These are phyloP conservation scores for Fusarium scirpi DNA, from an alignment of 2,329 filamentous ascomycete genomes.

Conservation along the genomic window DNA sequence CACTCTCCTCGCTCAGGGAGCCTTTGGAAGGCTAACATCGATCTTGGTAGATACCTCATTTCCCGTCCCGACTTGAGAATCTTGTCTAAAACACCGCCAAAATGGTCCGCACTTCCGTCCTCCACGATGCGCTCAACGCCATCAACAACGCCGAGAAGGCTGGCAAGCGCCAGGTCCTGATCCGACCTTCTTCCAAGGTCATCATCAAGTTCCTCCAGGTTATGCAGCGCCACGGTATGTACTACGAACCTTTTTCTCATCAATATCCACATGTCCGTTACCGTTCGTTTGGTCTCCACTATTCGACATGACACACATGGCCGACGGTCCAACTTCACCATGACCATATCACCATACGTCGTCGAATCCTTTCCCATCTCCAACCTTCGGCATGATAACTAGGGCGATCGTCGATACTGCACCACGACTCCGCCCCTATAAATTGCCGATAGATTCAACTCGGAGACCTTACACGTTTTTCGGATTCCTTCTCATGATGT, in stretches of 20 bases:
- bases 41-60: conserved; percentile 72
- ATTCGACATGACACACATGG: conserved; percentile 5
- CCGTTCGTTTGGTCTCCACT: neutral
- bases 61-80: conserved; percentile 80
- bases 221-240: conserved; percentile 99
- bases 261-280: neutral
- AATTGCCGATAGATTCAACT: conserved; percentile 95
- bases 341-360: conserved; percentile 17
- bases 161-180: conserved; percentile 99
- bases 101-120: conserved; percentile 99
- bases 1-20: conserved; percentile 75
- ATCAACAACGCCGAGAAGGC: conserved; percentile 99
- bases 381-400: conserved; percentile 98
- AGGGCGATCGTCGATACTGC: conserved; percentile 85
- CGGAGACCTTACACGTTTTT: conserved; percentile 98
- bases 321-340: conserved; percentile 4
- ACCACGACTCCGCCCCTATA: conserved; percentile 99
- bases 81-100: conserved; percentile 76
- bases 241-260: neutral
- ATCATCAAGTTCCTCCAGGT: conserved; percentile 99
- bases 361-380: conserved; percentile 6
- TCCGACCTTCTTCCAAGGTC: conserved; percentile 98
- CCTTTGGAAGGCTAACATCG: conserved; percentile 70
- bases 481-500: conserved; percentile 76
- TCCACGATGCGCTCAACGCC: conserved; percentile 98